Conservation (phyloP, 371 early-diverging fungal species). For the Rhizomucor miehei region DNA sequence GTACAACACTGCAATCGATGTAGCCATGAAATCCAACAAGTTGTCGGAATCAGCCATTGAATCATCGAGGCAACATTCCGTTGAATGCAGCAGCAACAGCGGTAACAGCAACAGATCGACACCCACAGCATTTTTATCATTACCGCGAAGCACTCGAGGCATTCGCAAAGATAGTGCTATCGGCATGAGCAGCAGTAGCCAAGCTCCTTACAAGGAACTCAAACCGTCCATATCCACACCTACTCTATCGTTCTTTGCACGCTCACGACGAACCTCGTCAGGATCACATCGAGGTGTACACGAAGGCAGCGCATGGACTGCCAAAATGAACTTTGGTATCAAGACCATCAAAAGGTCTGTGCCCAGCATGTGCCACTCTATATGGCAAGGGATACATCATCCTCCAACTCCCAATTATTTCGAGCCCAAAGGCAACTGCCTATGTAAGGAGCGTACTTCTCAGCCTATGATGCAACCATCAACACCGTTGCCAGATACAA, state of each 20-base stretch:
- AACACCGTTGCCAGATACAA: neutral
- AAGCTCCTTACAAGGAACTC: conserved; percentile 5
- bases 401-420: neutral
- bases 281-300: conserved; percentile 22
- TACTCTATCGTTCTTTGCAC: conserved; percentile 15
- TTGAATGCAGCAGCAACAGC: neutral
- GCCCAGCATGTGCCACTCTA: conserved; percentile 25
- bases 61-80: neutral
- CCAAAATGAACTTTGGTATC: conserved; percentile 28
- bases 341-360: conserved; percentile 31
- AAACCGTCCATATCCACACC: conserved; percentile 21
- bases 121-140: neutral
- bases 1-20: conserved; percentile 2
- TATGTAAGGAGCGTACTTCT: neutral
- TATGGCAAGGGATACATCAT: conserved; percentile 19
- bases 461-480: no score
- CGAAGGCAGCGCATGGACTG: conserved; percentile 29
- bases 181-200: conserved; percentile 13
- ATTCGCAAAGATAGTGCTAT: conserved; percentile 36
- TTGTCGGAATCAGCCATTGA: neutral
- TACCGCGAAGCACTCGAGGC: neutral
- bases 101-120: neutral
- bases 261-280: conserved; percentile 20
- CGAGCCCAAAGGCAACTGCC: neutral
- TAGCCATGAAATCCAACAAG: neutral